phyloP scores from a whole-genome alignment of 2,329 filamentous ascomycete genomes.

The Botrytis cinerea region DNA sequence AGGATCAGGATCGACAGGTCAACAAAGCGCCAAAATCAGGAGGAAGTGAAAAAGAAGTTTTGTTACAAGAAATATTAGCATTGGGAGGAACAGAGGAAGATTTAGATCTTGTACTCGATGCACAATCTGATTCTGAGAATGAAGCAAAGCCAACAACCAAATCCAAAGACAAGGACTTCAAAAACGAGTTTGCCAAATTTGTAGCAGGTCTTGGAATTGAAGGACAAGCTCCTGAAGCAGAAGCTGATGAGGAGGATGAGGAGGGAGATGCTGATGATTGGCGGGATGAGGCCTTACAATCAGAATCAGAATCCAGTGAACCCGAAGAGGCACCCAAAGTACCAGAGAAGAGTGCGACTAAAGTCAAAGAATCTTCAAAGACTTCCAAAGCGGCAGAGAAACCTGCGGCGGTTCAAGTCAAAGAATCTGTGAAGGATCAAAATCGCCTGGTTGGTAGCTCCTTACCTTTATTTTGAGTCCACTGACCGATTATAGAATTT shows the following conservation, averaged over 20 bases:
- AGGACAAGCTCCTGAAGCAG: conserved; percentile 42
- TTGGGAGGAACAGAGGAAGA: conserved; percentile 68
- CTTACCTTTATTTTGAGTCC: conserved; percentile 27
- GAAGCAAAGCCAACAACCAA: conserved; percentile 24
- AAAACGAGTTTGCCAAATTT: conserved; percentile 55
- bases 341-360: conserved; percentile 30
- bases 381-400: conserved; percentile 36
- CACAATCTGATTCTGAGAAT: conserved; percentile 52
- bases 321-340: conserved; percentile 40
- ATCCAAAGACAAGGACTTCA: conserved; percentile 50
- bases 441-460: conserved; percentile 41
- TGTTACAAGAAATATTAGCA: conserved; percentile 65
- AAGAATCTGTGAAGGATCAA: conserved; percentile 33
- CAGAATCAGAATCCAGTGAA: conserved; percentile 40
- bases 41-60: conserved; percentile 35
- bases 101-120: conserved; percentile 59
- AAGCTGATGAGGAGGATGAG: conserved; percentile 41
- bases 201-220: conserved; percentile 54
- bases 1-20: conserved; percentile 27
- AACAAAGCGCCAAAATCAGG: conserved; percentile 28
- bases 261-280: conserved; percentile 43
- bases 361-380: conserved; percentile 33
- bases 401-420: conserved; percentile 9
- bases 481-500: conserved; percentile 51
- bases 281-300: conserved; percentile 37